phyloP scores from a whole-genome alignment of 129 eudicot species.

The Gnaphalium uliginosum region DNA sequence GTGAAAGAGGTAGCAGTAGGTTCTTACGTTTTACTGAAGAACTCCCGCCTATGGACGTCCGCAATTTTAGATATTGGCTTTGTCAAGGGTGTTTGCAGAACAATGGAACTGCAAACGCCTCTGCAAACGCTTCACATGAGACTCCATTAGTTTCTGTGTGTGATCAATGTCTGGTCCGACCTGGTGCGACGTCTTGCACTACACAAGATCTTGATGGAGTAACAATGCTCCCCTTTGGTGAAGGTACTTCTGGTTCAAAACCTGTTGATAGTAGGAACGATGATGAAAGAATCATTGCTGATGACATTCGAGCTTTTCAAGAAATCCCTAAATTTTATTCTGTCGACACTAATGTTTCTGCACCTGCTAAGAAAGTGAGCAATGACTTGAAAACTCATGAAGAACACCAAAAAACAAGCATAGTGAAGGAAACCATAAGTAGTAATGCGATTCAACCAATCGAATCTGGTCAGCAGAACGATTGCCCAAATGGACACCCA shows the following conservation, averaged over 20 bases:
- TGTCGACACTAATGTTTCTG: conserved; percentile 12
- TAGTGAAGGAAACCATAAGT: conserved; percentile 23
- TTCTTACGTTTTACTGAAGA: conserved; percentile 48
- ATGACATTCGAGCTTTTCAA: conserved; percentile 8
- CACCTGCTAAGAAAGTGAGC: conserved; percentile 14
- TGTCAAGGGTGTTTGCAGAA: conserved; percentile 42
- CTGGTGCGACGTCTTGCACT: conserved; percentile 23
- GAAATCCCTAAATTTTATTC: conserved; percentile 13
- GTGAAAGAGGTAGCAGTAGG: conserved; percentile 45
- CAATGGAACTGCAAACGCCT: conserved; percentile 31
- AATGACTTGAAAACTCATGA: conserved; percentile 27
- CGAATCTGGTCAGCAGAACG: conserved; percentile 30
- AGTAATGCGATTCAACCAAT: conserved; percentile 12
- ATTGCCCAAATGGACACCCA: conserved; percentile 36
- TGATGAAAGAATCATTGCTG: conserved; percentile 12
- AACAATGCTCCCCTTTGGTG: conserved; percentile 30
- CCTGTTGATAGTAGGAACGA: conserved; percentile 14
- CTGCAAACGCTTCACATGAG: conserved; percentile 31
- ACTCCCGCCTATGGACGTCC: conserved; percentile 66
- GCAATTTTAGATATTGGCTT: conserved; percentile 60
- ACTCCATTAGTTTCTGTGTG: conserved; percentile 14
- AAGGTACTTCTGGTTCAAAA: conserved; percentile 36
- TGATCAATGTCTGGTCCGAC: conserved; percentile 25
- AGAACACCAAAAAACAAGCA: not conserved
- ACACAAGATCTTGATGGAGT: conserved; percentile 14